Evolutionary conservation across 1,284 basidiomycete species (phyloP), one percentile per base, ranked within the genome.

Genomic region (Papiliotrema flavescens): DNA sequence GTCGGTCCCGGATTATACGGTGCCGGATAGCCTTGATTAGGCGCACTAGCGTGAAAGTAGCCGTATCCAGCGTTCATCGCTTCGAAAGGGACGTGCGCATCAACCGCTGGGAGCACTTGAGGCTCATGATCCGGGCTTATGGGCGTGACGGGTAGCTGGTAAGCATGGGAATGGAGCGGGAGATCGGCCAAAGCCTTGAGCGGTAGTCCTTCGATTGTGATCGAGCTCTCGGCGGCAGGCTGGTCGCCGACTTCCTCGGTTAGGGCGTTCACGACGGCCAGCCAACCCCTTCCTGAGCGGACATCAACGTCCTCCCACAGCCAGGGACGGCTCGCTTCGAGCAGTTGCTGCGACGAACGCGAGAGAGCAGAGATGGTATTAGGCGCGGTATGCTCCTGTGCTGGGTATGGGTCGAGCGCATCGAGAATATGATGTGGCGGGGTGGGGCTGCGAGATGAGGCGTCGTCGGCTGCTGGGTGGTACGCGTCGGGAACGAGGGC

Each of bases 241-340:
- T 65, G 54, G 23, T 69, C 69, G 19, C 64, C 60, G 28, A 76
- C 67, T 52, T 76, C 72, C 51, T 75, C 74, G 1, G 71, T 73
- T 46, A 77, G 56, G 0, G 73, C 75, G 56, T 76, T 67, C 44
- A 77, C 75, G 37, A 77, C 70, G 9, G 71, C 67, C 44, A 77
- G 63, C 75, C 75, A 77, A n/a, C 73, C 74, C 54, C 72, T 53
- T 3, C 75, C 75, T 4, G 65, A 61, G 34, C 63, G 59, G 8
- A 77, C 71, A 41, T 72, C 69, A 22, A 77, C 70, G 46, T 74
- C 63, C 54, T 75, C 73, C 75, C 75, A 77, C 36, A 77, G 56
- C 68, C 71, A 73, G 19, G 73, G 73, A 37, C 74, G 56, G 14
- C 69, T 68, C 13, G 70, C 69, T 55, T 74, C 73, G 20, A 73